These are phyloP conservation scores for Teunomyces pallodes DNA, from an alignment of 805 yeast species.

Conservation along the genomic window DNA sequence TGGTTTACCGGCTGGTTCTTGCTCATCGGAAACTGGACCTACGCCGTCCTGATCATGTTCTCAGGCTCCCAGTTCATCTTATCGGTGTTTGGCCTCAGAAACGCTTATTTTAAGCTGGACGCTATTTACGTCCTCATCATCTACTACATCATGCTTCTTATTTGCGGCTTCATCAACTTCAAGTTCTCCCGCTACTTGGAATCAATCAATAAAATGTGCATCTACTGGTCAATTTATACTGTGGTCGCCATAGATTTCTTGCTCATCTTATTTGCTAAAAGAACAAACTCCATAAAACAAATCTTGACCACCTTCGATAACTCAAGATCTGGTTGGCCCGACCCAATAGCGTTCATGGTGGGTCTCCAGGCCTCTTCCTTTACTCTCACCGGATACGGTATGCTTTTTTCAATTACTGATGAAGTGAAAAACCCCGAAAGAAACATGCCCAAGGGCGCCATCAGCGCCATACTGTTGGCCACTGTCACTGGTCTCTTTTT, in stretches of 20 bases:
- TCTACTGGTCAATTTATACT: slow-evolving; percentile 73
- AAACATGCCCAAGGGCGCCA: slow-evolving; percentile 71
- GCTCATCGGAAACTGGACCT: slow-evolving; percentile 74
- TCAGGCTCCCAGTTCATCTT: slow-evolving; percentile 75
- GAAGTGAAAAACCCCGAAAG: slow-evolving; percentile 76
- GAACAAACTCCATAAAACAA: slow-evolving; percentile 56
- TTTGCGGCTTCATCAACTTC: slow-evolving; percentile 64
- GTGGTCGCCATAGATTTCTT: slow-evolving; percentile 65
- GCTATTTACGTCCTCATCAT: slow-evolving; percentile 53
- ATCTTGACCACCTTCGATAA: slow-evolving; percentile 70
- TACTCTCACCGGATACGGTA: slow-evolving; percentile 80
- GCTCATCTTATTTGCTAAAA: slow-evolving; percentile 54
- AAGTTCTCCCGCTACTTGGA: slow-evolving; percentile 61
- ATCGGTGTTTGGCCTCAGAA: slow-evolving; percentile 61
- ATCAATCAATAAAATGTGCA: slow-evolving; percentile 61
- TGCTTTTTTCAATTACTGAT: slow-evolving; percentile 77
- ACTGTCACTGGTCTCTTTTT: slow-evolving; percentile 69
- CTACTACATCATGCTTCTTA: slow-evolving; percentile 52
- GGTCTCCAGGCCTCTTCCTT: slow-evolving; percentile 79
- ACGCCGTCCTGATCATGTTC: slow-evolving; percentile 69
- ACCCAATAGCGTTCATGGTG: slow-evolving; percentile 65
- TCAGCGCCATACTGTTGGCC: slow-evolving; percentile 62
- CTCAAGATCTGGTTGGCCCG: slow-evolving; percentile 74
- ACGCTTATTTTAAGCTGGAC: slow-evolving; percentile 58
- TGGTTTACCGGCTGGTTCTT: slow-evolving; percentile 82